Percentiles rank a stretch among this genome's conserved stretches.
These are phyloP conservation scores for Rutstroemia sp. DNA, from an alignment of 2,329 filamentous ascomycete species.

Conservation along the genomic window DNA sequence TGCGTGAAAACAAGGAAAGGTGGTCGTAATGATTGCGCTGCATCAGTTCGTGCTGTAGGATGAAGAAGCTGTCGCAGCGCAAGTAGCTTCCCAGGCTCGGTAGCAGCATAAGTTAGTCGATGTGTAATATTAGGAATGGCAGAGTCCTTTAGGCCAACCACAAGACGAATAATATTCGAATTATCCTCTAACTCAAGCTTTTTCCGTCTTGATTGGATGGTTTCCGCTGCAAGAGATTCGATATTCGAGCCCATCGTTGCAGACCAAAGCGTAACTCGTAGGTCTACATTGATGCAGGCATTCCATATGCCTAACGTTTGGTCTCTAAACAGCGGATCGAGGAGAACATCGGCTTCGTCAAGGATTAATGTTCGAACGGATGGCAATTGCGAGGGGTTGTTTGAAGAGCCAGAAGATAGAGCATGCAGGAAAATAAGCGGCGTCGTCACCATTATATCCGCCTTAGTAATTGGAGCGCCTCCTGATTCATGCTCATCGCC, in stretches of 20 bases:
- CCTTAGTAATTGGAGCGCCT: slow-evolving; percentile 53
- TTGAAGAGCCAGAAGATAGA: slow-evolving; percentile 41
- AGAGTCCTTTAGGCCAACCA: slow-evolving; percentile 94
- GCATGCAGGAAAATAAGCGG: slow-evolving; percentile 73
- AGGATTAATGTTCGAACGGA: slow-evolving; percentile 69
- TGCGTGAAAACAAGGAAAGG: slow-evolving; percentile 96
- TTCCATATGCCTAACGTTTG: slow-evolving; percentile 83
- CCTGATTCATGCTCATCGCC: slow-evolving; percentile 35
- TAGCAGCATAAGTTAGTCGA: slow-evolving; percentile 82
- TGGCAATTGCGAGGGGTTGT: slow-evolving; percentile 46
- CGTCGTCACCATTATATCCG: slow-evolving; percentile 75
- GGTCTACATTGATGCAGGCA: slow-evolving; percentile 60
- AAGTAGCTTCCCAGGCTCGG: slow-evolving; percentile 87
- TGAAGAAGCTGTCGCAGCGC: slow-evolving; percentile 84
- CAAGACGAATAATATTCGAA: slow-evolving; percentile 66
- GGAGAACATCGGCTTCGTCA: slow-evolving; percentile 91
- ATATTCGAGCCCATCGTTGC: slow-evolving; percentile 95
- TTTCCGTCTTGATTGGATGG: slow-evolving; percentile 49
- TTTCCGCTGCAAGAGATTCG: slow-evolving; percentile 68
- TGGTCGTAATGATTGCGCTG: slow-evolving; percentile 52
- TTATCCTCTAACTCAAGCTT: slow-evolving; percentile 30
- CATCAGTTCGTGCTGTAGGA: slow-evolving; percentile 52
- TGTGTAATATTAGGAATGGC: slow-evolving; percentile 90
- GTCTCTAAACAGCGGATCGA: slow-evolving; percentile 83
- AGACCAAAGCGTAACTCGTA: slow-evolving; percentile 83